phyloP scores from a whole-genome alignment of 78 protist species.

The Polysphondylium violaceum region DNA sequence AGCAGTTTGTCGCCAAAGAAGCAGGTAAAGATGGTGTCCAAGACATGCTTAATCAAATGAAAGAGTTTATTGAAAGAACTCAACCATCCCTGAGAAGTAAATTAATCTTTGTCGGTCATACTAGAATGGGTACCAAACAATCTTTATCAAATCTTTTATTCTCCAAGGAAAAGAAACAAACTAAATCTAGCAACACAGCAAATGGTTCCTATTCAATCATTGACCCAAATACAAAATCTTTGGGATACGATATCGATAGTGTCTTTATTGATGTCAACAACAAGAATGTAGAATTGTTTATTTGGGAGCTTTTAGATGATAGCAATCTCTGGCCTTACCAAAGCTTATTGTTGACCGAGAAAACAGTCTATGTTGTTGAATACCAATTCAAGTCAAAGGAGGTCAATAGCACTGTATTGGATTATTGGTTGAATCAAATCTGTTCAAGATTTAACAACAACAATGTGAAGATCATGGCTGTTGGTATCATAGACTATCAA shows the following conservation, averaged over 20 bases:
- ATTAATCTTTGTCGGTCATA: not conserved
- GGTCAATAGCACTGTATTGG: not conserved
- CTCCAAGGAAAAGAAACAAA: not conserved
- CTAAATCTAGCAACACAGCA: not conserved
- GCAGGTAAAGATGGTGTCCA: not conserved
- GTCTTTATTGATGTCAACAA: too few species aligned
- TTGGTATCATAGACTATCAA: constrained; percentile 12
- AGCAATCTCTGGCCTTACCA: not conserved
- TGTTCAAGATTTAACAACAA: not conserved
- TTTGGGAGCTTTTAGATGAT: constrained; percentile 41
- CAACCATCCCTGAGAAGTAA: constrained; percentile 16
- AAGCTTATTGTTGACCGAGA: constrained; percentile 23
- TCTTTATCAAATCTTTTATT: not conserved
- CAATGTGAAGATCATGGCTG: constrained; percentile 6
- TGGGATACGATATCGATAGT: not conserved
- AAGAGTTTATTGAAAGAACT: constrained; percentile 30
- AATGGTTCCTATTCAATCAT: not conserved
- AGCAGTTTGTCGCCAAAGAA: not conserved
- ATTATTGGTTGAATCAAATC: constrained; percentile 18
- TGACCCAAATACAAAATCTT: not conserved
- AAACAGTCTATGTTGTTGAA: constrained; percentile 26
- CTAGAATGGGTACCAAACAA: not conserved
- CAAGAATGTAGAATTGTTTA: not conserved
- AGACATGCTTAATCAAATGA: not conserved
- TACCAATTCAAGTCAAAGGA: not conserved